Evolutionary conservation across 371 early-diverging fungal species (phyloP), one percentile per base, ranked within the genome.

Genomic region (Amoeboaphelidium protococcarum): DNA sequence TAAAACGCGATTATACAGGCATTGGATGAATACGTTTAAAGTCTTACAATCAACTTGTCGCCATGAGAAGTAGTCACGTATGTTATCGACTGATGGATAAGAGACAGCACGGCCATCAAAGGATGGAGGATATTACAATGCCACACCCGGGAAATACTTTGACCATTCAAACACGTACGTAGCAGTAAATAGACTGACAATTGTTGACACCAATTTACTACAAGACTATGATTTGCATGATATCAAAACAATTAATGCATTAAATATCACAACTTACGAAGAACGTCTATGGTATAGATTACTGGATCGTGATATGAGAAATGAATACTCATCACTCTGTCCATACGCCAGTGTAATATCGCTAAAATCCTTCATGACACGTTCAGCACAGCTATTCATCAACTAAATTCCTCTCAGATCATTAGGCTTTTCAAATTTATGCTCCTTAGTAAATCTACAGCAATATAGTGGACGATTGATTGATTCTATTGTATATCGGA

Each of bases 1-100:
- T n/a, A n/a, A n/a, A n/a, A n/a, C n/a, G 21, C 21, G 26, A 2
- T 27, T 19, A 48, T 13, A 2, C 25, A 27, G 24, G 31, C n/a
- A 24, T 20, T 41, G 24, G 23, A 41, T 23, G 20, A 53, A 52
- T 55, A 61, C 66, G 51, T 67, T 67, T 51, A 65, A 65, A 50
- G 65, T 65, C 50, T 67, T 65, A 45, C 86, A 88, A 58, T 94
- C 95, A 4, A 76, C 92, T 27, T 91, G 92, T 26, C 95, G 64
- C 92, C 95, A 94, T 42, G 70, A 60, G 40, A 94, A 62, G 59
- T 94, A 94, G 60, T 94, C 92, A 50, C 78, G 68, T 50, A 94
- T 47, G 26, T 76, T 73, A 26, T 72, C 57, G 40, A 73, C 71
- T 2, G 73, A 68, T 2, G 95, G 92, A 56, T 94, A 94, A 26